Conservation (phyloP, 2,329 filamentous ascomycete genomes). For the Ceratocystis eucalypticola region DNA sequence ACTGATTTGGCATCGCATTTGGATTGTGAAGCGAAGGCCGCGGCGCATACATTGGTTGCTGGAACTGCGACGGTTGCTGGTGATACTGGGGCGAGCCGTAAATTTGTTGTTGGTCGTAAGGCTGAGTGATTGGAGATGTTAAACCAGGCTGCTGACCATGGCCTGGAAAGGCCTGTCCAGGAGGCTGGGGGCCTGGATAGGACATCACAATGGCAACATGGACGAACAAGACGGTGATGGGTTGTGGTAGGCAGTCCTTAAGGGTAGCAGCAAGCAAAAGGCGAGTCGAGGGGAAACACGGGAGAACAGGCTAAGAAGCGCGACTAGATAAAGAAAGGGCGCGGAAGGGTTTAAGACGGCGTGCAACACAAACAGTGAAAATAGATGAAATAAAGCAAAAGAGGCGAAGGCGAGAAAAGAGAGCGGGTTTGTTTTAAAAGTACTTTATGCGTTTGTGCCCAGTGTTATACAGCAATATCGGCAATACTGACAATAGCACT, state of each 20-base stretch:
- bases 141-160: conserved; percentile 23
- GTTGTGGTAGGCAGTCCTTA: not conserved
- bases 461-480: not conserved
- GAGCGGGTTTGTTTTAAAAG: not conserved
- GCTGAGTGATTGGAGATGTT: conserved; percentile 21
- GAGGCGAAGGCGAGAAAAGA: not conserved
- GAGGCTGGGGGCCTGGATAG: conserved; percentile 26
- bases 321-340: not conserved
- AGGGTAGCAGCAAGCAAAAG: not conserved
- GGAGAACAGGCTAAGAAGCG: not conserved
- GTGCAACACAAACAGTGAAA: not conserved
- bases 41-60: conserved; percentile 18
- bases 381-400: not conserved
- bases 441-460: no score
- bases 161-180: conserved; percentile 24
- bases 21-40: conserved; percentile 20
- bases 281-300: not conserved
- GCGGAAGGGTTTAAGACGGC: not conserved
- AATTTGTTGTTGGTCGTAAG: conserved; percentile 20
- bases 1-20: conserved; percentile 23
- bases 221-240: not conserved
- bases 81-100: conserved; percentile 21
- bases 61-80: conserved; percentile 25
- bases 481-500: not conserved
- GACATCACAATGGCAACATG: conserved; percentile 26